Evolutionary conservation across 2,329 filamentous ascomycete genomes (phyloP).

Genomic region (Fusarium clavum): DNA sequence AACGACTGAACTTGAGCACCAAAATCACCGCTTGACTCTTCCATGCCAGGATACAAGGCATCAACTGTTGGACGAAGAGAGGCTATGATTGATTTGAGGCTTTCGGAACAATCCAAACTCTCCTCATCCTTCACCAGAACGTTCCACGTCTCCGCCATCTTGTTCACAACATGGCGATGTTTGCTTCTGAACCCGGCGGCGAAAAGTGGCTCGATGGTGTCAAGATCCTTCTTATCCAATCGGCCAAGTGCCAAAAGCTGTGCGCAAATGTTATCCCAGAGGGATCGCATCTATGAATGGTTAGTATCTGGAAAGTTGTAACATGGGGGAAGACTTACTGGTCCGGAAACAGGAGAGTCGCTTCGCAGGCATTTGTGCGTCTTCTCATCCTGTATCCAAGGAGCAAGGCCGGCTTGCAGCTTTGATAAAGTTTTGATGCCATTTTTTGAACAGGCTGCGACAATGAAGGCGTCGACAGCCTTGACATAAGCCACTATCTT

Average conservation of each 20-base stretch:
- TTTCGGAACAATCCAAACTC: conserved; percentile 71
- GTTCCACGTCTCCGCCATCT: conserved; percentile 73
- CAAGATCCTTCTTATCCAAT: conserved; percentile 59
- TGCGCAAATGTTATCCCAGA: conserved; percentile 64
- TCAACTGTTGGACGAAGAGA: conserved; percentile 67
- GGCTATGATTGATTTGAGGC: conserved; percentile 71
- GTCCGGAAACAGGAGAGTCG: conserved; percentile 54
- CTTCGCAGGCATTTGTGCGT: conserved; percentile 57
- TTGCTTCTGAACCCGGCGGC: conserved; percentile 69
- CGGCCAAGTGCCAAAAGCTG: conserved; percentile 52
- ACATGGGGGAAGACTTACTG: conserved; percentile 55
- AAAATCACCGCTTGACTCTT: conserved; percentile 53
- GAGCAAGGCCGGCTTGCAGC: conserved; percentile 70
- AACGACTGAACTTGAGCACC: conserved; percentile 57
- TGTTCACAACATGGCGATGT: conserved; percentile 65
- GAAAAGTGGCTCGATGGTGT: conserved; percentile 65
- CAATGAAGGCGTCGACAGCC: conserved; percentile 65
- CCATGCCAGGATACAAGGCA: conserved; percentile 59
- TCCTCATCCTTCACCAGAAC: conserved; percentile 71
- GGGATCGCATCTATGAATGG: conserved; percentile 55
- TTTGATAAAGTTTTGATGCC: conserved; percentile 67
- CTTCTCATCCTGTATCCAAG: conserved; percentile 72
- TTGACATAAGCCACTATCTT: conserved; percentile 62
- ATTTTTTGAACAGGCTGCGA: conserved; percentile 61
- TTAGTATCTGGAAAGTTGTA: conserved; percentile 42